Percentiles rank a stretch among this genome's conserved stretches.
Conservation (phyloP, 371 early-diverging fungal species). For the Mortierella sp. region DNA sequence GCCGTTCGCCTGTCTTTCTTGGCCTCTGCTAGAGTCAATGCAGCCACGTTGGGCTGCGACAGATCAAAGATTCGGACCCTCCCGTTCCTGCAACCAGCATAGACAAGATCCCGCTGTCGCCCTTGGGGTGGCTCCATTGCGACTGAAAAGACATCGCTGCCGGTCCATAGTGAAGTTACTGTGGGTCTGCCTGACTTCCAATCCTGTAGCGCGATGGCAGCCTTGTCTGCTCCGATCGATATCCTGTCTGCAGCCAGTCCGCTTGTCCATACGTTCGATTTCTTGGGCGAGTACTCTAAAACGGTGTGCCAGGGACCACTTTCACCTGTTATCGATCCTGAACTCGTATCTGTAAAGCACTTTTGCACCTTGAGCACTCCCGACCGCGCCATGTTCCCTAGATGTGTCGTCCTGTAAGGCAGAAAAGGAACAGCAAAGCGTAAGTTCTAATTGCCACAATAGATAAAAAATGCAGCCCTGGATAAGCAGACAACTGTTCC, state of each 20-base stretch:
- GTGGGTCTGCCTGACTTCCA: conserved; percentile 22
- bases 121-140: conserved; percentile 31
- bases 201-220: conserved; percentile 14
- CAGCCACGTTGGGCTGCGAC: conserved; percentile 14
- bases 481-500: not conserved
- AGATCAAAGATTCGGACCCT: conserved; percentile 41
- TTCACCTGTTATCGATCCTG: not conserved
- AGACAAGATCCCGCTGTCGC: conserved; percentile 26
- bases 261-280: conserved; percentile 47
- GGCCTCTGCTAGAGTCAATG: not conserved
- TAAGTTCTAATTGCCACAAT: not conserved
- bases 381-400: conserved; percentile 36
- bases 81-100: conserved; percentile 56
- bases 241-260: conserved; percentile 19
- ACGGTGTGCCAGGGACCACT: not conserved
- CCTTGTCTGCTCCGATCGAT: conserved; percentile 34
- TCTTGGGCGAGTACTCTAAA: conserved; percentile 18
- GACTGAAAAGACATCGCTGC: conserved; percentile 52
- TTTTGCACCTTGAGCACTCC: conserved; percentile 30
- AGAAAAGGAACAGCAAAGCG: not conserved
- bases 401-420: conserved; percentile 29
- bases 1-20: conserved; percentile 10
- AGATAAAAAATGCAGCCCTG: not conserved
- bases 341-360: not conserved
- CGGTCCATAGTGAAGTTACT: conserved; percentile 25